These are phyloP conservation scores for Mycena rebaudengoi DNA, from an alignment of 768 basidiomycete genomes.

Conservation along the genomic window DNA sequence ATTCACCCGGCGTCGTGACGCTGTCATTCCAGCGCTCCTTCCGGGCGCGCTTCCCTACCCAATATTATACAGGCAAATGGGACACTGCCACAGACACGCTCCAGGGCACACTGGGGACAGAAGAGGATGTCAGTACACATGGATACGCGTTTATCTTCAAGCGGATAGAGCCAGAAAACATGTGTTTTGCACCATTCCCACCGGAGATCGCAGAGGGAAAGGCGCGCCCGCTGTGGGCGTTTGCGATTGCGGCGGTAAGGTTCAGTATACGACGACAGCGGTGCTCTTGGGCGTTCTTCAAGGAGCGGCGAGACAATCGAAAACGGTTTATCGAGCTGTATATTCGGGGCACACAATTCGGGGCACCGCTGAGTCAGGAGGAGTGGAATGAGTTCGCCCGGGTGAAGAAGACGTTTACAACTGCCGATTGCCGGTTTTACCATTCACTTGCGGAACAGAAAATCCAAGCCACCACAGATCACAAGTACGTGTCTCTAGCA, in stretches of 20 bases:
- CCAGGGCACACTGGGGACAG: background rate
- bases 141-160: conserved; percentile 32
- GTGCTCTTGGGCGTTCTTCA: conserved; percentile 41
- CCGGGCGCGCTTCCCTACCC: background rate
- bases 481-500: conserved; percentile 21
- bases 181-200: conserved; percentile 34
- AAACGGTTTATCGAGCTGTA: conserved; percentile 33
- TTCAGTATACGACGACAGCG: conserved; percentile 29
- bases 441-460: conserved; percentile 22
- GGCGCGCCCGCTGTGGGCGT: conserved; percentile 40
- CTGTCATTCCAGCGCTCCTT: conserved; percentile 18
- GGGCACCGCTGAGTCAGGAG: conserved; percentile 20
- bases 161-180: conserved; percentile 27
- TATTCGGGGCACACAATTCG: conserved; percentile 29
- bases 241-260: conserved; percentile 34
- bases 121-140: background rate
- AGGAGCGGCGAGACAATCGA: conserved; percentile 36
- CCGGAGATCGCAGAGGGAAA: conserved; percentile 28
- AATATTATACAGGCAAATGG: conserved; percentile 16
- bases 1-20: background rate
- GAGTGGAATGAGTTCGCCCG: conserved; percentile 26
- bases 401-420: conserved; percentile 24
- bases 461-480: conserved; percentile 27
- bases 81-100: conserved; percentile 9
- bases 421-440: conserved; percentile 36